Percentiles rank a stretch among this genome's conserved stretches.
phyloP scores from a whole-genome alignment of 2,329 filamentous ascomycete species.

The Scedosporium aurantiacum region DNA sequence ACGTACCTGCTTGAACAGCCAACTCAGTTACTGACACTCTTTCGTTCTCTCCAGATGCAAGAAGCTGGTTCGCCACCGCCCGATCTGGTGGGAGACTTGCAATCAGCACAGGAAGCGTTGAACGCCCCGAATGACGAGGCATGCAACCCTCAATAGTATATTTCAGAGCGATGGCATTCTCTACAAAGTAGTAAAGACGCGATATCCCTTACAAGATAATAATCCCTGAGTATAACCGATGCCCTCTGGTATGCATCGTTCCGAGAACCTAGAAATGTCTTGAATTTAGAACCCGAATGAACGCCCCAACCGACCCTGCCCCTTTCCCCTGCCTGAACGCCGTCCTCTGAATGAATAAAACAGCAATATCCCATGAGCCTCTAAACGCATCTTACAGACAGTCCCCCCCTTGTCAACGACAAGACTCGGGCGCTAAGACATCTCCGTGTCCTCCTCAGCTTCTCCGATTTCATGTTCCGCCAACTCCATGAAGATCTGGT shows the following conservation, averaged over 20 bases:
- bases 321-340: background rate
- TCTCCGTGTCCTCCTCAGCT: slow-evolving; percentile 2
- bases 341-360: background rate
- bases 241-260: background rate
- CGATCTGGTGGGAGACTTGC: slow-evolving; percentile 85
- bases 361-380: background rate
- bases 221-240: background rate
- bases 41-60: slow-evolving; percentile 66
- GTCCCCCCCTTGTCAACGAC: too few relatives aligned
- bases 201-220: background rate
- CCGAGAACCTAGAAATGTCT: background rate
- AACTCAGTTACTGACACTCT: too few relatives aligned
- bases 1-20: too few relatives aligned
- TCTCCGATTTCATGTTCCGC: background rate
- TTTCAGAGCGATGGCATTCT: background rate
- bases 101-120: slow-evolving; percentile 64
- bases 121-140: slow-evolving; percentile 45
- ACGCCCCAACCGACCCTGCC: background rate
- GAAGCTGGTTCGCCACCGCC: slow-evolving; percentile 78
- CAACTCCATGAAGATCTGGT: slow-evolving; percentile 42
- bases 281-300: background rate
- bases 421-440: background rate
- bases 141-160: slow-evolving; percentile 47
- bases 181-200: background rate
- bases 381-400: too few relatives aligned